phyloP scores from a whole-genome alignment of 345 rosid species.

The Eucalyptus regnans region DNA sequence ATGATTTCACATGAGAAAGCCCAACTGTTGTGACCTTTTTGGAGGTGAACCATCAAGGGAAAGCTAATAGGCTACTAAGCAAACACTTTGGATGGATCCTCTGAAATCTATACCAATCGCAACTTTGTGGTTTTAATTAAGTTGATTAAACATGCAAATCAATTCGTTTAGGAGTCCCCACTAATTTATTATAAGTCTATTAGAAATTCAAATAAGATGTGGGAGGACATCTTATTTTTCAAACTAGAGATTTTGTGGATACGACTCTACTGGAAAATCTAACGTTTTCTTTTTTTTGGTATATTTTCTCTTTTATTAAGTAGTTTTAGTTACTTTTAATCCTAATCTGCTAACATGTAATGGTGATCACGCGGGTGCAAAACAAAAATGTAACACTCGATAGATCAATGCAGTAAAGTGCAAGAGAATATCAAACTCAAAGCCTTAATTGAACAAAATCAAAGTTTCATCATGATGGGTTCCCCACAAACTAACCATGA shows the following conservation, averaged over 20 bases:
- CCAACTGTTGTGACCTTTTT: too few species aligned
- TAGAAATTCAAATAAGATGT: neutral
- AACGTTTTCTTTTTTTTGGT: too few species aligned
- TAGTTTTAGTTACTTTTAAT: neutral
- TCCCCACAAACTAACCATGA: neutral
- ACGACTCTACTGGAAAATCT: accelerated
- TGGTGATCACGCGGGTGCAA: accelerated
- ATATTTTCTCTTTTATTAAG: neutral
- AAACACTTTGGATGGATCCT: neutral
- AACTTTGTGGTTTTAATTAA: too few species aligned
- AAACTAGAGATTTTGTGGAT: too few species aligned
- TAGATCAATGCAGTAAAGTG: neutral
- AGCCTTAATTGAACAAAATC: neutral
- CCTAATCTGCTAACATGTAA: neutral
- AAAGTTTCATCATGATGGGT: neutral
- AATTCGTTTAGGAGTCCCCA: accelerated
- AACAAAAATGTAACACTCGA: neutral
- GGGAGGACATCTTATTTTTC: neutral
- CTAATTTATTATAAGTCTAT: too few species aligned
- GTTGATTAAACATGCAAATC: neutral
- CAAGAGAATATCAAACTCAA: neutral
- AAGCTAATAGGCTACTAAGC: neutral
- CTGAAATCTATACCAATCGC: neutral
- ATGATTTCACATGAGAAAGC: neutral
- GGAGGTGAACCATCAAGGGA: neutral